Percentiles rank a stretch among this genome's conserved stretches.
Conservation (phyloP, 768 basidiomycete genomes). For the Peribolospora baueri region DNA sequence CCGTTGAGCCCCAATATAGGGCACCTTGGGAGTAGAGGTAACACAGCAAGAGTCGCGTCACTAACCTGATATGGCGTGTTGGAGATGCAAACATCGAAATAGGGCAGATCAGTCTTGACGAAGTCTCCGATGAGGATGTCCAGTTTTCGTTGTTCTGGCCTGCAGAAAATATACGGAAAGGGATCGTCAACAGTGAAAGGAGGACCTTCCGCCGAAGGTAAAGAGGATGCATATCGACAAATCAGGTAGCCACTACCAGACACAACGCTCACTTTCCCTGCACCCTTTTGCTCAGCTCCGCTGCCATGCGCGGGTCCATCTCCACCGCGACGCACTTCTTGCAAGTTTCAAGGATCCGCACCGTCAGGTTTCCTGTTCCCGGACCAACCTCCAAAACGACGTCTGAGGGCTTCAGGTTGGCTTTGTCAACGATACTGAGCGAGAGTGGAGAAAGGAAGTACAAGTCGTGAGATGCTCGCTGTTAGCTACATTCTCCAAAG, state of each 20-base stretch:
- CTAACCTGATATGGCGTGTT: slow-evolving; percentile 87
- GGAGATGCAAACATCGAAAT: slow-evolving; percentile 96
- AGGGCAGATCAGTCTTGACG: slow-evolving; percentile 90
- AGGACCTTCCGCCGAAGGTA: background rate
- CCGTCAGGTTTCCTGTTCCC: slow-evolving; percentile 87
- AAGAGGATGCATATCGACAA: background rate
- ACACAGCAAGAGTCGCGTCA: background rate
- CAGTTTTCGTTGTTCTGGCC: slow-evolving; percentile 83
- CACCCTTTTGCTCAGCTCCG: slow-evolving; percentile 85
- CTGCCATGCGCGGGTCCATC: slow-evolving; percentile 88
- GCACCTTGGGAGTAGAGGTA: background rate
- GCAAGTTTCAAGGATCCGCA: slow-evolving; percentile 74
- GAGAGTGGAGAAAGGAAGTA: background rate
- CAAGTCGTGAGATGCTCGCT: background rate
- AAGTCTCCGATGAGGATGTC: slow-evolving; percentile 94
- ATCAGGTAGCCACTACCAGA: slow-evolving; percentile 18
- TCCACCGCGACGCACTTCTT: slow-evolving; percentile 85
- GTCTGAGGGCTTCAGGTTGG: slow-evolving; percentile 76
- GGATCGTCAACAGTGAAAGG: background rate
- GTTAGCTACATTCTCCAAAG: background rate
- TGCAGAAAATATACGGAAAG: slow-evolving; percentile 17
- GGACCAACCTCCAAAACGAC: slow-evolving; percentile 93
- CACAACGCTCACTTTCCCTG: slow-evolving; percentile 54
- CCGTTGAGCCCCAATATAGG: too few relatives aligned
- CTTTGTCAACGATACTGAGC: slow-evolving; percentile 28